phyloP scores from a whole-genome alignment of 129 eudicot species.

The Kitagawia praeruptora region DNA sequence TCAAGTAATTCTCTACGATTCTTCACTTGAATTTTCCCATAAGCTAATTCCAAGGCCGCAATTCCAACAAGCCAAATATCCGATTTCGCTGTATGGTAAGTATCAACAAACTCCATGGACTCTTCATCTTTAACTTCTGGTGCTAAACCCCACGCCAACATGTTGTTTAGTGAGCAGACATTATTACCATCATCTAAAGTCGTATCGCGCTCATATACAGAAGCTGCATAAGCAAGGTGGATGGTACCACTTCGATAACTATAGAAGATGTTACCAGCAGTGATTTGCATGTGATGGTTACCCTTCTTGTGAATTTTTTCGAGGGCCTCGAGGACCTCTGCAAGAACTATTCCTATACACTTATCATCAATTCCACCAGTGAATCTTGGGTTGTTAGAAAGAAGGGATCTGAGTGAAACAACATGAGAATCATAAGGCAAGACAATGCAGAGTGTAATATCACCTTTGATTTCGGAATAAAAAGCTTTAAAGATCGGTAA shows the following conservation, averaged over 20 bases:
- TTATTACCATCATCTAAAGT: neutral
- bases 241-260: neutral
- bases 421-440: neutral
- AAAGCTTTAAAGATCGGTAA: neutral
- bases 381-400: neutral
- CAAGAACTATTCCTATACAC: neutral
- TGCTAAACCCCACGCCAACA: neutral
- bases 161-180: neutral
- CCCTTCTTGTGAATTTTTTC: neutral
- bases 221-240: constrained; percentile 7
- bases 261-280: neutral
- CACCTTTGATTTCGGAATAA: neutral
- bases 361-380: neutral
- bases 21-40: neutral
- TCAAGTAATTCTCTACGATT: neutral
- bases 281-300: neutral
- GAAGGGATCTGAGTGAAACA: neutral
- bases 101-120: neutral
- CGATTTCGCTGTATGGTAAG: neutral
- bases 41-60: constrained; percentile 8
- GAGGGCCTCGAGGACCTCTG: neutral
- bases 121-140: neutral
- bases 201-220: neutral
- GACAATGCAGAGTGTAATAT: neutral
- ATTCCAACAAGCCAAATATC: constrained; percentile 10